Percentiles rank a stretch among this genome's conserved stretches.
These are phyloP conservation scores for Ustilago hordei DNA, from an alignment of 1,284 basidiomycete genomes.

Conservation along the genomic window DNA sequence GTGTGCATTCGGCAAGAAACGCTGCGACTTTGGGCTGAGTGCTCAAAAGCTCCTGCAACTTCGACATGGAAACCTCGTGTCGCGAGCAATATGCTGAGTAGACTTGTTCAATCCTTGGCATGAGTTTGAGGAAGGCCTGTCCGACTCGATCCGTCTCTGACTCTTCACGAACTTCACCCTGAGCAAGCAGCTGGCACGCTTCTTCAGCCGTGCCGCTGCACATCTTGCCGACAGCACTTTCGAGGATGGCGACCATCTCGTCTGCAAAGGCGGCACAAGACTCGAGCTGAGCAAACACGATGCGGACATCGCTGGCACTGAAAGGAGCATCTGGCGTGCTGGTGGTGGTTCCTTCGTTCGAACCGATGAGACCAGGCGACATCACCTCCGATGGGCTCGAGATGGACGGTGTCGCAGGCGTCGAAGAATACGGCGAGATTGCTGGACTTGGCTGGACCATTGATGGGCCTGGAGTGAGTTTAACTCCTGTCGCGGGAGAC, in stretches of 20 bases:
- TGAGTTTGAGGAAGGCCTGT: conserved; percentile 80
- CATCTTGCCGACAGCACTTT: conserved; percentile 65
- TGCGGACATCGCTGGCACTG: conserved; percentile 78
- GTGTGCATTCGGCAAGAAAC: conserved; percentile 70
- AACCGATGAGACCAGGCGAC: conserved; percentile 4
- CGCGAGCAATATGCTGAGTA: conserved; percentile 89
- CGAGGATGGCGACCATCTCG: conserved; percentile 73
- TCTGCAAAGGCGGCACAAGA: conserved; percentile 81
- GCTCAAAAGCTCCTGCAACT: conserved; percentile 70
- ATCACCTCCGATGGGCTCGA: conserved; percentile 16
- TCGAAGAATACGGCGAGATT: conserved; percentile 22
- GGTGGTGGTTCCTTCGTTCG: conserved; percentile 9
- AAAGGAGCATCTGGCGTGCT: conserved; percentile 71
- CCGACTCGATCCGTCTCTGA: conserved; percentile 77
- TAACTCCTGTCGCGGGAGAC: conserved; percentile 14
- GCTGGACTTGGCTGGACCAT: conserved; percentile 4
- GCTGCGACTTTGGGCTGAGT: conserved; percentile 56
- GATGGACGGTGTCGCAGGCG: conserved; percentile 31
- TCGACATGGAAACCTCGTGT: conserved; percentile 81
- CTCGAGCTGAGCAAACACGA: conserved; percentile 83
- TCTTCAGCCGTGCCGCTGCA: conserved; percentile 41
- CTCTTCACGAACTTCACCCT: conserved; percentile 23
- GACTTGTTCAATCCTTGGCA: conserved; percentile 80
- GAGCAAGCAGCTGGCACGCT: conserved; percentile 30
- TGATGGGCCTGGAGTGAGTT: conserved; percentile 8